Base-by-base conservation (phyloP, 305 asterid genomes). In the Euphrasia arctica region DNA sequence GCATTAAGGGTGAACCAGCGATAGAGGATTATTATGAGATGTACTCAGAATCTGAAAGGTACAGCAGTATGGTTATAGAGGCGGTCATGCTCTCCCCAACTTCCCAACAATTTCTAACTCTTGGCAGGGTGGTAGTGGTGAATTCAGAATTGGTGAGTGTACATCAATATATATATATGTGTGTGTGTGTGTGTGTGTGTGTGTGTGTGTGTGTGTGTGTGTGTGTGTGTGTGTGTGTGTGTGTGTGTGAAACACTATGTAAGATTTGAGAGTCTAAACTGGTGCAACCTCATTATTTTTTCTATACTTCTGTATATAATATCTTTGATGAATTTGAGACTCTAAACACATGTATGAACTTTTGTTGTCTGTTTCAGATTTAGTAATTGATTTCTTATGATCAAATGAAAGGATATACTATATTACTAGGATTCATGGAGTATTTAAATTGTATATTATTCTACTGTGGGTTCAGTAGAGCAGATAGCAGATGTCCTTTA, bases 1-100 rank as follows among this genome's bases (percentile, higher is more conserved):
- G 99, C 79, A 93, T 93, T 64, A 93, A 88, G 78, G 95, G 99
- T 70, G 97, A 93, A 71, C 97, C 99, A 12, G 95, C 85, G 39
- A 88, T 93, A 65, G 99, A 90, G 84, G 99, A 93, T 59, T 93
- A 93, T 74, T 93, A 67, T 66, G 95, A 86, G 75, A 74, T 86
- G 83, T 75, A 80, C 72, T 67, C 73, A 9, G 92, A 93, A 80
- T 89, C 93, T 77, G 96, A 90, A 71, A 75, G 11, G 52, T 79
- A 75, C 70, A 55, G 79, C 67, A 73, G 68, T 36, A 74, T 60
- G 72, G 76, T 90, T 70, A 74, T 77, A 39, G 91, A 88, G 77
- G 91, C 92, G 61, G 85, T 93, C 70, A 83, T 85, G 95, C 95
- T 76, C 78, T 86, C 95, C 50, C 74, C 81, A 12, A 77, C 63